Evolutionary conservation across 1,284 basidiomycete species (phyloP).

Genomic region (Boletus mariae): DNA sequence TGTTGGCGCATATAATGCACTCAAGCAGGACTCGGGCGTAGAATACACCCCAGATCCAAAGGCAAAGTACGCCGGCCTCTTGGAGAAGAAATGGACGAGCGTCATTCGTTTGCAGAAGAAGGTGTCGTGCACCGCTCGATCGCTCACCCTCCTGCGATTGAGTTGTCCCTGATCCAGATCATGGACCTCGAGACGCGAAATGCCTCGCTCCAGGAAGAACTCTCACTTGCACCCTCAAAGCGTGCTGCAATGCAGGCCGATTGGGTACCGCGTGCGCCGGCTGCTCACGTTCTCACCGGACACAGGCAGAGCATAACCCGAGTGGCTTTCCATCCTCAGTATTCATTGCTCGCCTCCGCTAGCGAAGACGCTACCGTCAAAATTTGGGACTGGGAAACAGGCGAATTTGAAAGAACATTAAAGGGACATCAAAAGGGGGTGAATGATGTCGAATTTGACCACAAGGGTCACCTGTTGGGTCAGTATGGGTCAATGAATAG

Average conservation of each 20-base stretch:
- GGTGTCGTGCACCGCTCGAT: constrained; percentile 40
- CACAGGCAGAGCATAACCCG: constrained; percentile 77
- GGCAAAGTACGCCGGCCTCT: constrained; percentile 75
- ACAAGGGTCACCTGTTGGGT: constrained; percentile 80
- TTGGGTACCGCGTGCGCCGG: constrained; percentile 81
- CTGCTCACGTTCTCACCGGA: constrained; percentile 75
- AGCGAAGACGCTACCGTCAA: constrained; percentile 88
- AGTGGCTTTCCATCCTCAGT: constrained; percentile 85
- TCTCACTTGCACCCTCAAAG: constrained; percentile 59
- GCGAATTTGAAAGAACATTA: constrained; percentile 86
- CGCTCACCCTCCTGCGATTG: constrained; percentile 9
- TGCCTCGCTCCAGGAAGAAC: constrained; percentile 74
- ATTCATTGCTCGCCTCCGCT: constrained; percentile 79
- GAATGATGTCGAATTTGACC: constrained; percentile 85
- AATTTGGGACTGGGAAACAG: constrained; percentile 95
- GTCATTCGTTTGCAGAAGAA: constrained; percentile 93
- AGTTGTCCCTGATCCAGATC: constrained; percentile 49
- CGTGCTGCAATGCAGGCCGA: constrained; percentile 58
- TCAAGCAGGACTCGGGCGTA: constrained; percentile 55
- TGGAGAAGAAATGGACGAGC: constrained; percentile 96
- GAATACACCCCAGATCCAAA: constrained; percentile 81
- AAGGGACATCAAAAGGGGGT: constrained; percentile 92
- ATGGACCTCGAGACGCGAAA: constrained; percentile 85
- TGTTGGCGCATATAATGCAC: constrained; percentile 56
- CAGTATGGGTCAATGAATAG: constrained; percentile 26